Conservation (phyloP, 352 stramenopile species). For the Phytophthora litchii region DNA sequence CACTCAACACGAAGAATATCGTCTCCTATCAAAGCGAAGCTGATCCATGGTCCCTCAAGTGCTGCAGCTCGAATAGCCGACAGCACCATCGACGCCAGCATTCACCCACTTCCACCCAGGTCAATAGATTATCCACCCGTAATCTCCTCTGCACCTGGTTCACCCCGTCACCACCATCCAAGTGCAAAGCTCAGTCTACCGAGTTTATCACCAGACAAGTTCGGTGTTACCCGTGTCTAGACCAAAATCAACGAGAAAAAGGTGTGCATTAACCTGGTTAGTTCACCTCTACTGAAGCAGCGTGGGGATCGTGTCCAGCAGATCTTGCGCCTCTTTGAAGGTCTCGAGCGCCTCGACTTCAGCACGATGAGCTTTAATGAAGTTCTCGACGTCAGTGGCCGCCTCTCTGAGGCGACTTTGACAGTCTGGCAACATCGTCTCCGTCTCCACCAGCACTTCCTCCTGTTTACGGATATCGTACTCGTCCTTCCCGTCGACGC, state of each 20-base stretch:
- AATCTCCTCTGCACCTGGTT: constrained; percentile 11
- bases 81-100: background rate
- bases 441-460: constrained; percentile 80
- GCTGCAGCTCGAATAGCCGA: constrained; percentile 5
- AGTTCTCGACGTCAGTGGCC: constrained; percentile 54
- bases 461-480: constrained; percentile 84
- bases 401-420: constrained; percentile 69
- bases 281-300: constrained; percentile 41
- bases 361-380: constrained; percentile 45
- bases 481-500: constrained; percentile 58
- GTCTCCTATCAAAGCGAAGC: constrained; percentile 29
- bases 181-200: constrained; percentile 50
- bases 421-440: constrained; percentile 84
- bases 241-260: background rate
- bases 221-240: constrained; percentile 21
- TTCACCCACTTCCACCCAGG: constrained; percentile 8
- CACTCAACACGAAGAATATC: background rate
- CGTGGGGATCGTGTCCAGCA: constrained; percentile 47
- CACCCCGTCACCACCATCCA: constrained; percentile 16
- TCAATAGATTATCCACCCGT: background rate
- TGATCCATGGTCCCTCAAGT: constrained; percentile 4
- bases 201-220: constrained; percentile 68
- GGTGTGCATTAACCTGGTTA: constrained; percentile 5
- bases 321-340: constrained; percentile 52
- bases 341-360: constrained; percentile 47